Evolutionary conservation across 75 land plant genomes (phyloP), one percentile per base, ranked within the genome.

Genomic region (Pinus taeda): DNA sequence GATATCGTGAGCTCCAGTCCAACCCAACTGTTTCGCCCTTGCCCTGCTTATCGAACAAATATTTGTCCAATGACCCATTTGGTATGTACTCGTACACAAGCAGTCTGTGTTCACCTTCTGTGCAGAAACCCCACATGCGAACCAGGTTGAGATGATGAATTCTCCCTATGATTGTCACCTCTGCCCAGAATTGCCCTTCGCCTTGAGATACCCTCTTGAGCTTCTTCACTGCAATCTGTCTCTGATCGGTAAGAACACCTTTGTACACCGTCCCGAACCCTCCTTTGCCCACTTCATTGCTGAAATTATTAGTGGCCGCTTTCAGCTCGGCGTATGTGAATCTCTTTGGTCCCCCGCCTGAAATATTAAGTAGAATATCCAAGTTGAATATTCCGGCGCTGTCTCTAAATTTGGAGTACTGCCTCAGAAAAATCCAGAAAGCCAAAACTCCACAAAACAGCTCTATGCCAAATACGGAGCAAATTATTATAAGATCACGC

Each of bases 101-200:
- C 15, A 87, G 59, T 45, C 84, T 76, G 59, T 81, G 75, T 3
- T 81, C 79, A 63, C 82, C 82, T 63, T 90, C 90, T 33, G 85
- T 74, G 70, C 89, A 90, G 61, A 82, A 90, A 11, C 90, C 91
- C 84, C 84, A 80, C 15, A 90, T 30, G 1, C 82, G 71, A 15
- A 90, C 83, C 55, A 90, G 59, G 61, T 90, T 90, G 11, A 84
- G 75, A 69, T 90, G 91, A 57, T 87, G 91, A 74, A 87, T 84
- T 39, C 87, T 71, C 20, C 86, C 85, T 36, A 90, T 87, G 70
- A 82, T 87, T 9, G 80, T 82, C 6, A 90, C 84, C 83, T 90
- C 90, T 1, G 87, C 85, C 83, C 86, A 85, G 67, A 90, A 90
- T 63, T 89, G 84, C 1, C 71, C 57, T 26, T 89, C 86, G 1